Base-by-base conservation (phyloP, 306 rosid genomes). In the Lagenaria siceraria region DNA sequence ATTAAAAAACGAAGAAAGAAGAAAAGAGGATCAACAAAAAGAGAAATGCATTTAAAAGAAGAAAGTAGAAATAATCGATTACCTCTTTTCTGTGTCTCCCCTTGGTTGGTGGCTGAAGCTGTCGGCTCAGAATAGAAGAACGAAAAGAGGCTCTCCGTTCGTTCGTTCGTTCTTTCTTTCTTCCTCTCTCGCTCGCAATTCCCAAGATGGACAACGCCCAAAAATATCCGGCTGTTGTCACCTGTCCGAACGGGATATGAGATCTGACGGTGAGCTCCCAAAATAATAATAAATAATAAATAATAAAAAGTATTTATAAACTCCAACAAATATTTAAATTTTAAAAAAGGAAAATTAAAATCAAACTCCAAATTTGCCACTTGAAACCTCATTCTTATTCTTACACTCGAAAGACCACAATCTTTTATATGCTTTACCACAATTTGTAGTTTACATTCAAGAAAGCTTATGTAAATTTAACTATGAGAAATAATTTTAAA, bases 1-100 rank as follows among this genome's bases (percentile, higher is more conserved):
- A 51, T 51, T 15, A 17, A 29, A 29, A 33, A 29, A 33, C 0
- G 18, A 27, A 54, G 13, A n/a, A 54, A 54, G 27, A 38, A 36
- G 49, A 43, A 22, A 69, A 68, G 27, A 25, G 55, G 9, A 51
- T 51, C 55, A 68, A 68, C 9, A 68, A 38, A 5, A 68, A 43
- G 6, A 40, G 19, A 22, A 69, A 69, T 12, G 21, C 25, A 48
- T 48, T 71, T 14, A 22, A 19, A 49, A 19, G 9, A 53, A 18
- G 10, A 52, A 19, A 52, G 10, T 8, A 64, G 7, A 36, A 64
- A 8, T 31, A 21, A 64, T 64, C 49, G 1, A 6, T 8, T 6
- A 71, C 76, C 76, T 71, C 25, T 15, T 46, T 69, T 69, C 42
- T 71, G 76, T 71, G 76, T 71, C 76, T 71, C 76, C 76, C 42